A percentile compares a stretch with the other conserved stretches of the same genome.
Conservation (phyloP, 768 basidiomycete genomes). For the Tylopilus cervinicoccineus region DNA sequence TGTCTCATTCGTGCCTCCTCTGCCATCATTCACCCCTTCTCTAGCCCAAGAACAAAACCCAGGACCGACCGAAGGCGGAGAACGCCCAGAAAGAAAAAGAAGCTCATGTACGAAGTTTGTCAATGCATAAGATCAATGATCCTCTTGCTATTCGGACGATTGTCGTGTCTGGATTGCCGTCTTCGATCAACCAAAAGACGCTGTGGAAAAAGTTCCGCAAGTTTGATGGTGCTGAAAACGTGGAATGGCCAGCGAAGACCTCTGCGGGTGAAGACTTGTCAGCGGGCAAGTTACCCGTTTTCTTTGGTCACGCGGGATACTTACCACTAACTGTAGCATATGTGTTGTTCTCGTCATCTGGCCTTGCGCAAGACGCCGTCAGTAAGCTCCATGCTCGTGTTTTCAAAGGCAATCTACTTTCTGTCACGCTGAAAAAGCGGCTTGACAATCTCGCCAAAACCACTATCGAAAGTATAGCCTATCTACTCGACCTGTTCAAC, state of each 20-base stretch:
- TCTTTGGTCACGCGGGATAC: background rate
- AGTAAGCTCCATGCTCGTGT: constrained; percentile 87
- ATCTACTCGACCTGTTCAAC: background rate
- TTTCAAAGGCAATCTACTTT: constrained; percentile 85
- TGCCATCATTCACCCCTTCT: background rate
- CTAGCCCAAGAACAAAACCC: constrained; percentile 41
- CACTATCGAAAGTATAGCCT: constrained; percentile 23
- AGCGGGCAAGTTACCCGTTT: constrained; percentile 38
- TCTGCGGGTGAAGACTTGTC: constrained; percentile 44
- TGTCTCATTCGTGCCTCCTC: background rate
- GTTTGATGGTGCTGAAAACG: constrained; percentile 67
- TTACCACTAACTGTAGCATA: constrained; percentile 45
- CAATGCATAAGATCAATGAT: constrained; percentile 46
- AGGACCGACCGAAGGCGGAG: constrained; percentile 30
- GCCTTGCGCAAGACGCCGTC: constrained; percentile 65
- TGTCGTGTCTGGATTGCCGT: constrained; percentile 69
- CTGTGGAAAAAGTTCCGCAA: constrained; percentile 90
- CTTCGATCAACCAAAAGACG: constrained; percentile 54
- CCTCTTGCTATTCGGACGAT: constrained; percentile 83
- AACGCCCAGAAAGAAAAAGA: constrained; percentile 38
- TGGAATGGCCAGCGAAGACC: constrained; percentile 61
- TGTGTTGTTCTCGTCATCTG: constrained; percentile 66
- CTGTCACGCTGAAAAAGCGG: constrained; percentile 83
- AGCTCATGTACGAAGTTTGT: constrained; percentile 31
- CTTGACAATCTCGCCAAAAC: constrained; percentile 62